A percentile compares a stretch with the other conserved stretches of the same genome.
phyloP scores from a whole-genome alignment of 306 rosid genomes.

The Inga laurina region DNA sequence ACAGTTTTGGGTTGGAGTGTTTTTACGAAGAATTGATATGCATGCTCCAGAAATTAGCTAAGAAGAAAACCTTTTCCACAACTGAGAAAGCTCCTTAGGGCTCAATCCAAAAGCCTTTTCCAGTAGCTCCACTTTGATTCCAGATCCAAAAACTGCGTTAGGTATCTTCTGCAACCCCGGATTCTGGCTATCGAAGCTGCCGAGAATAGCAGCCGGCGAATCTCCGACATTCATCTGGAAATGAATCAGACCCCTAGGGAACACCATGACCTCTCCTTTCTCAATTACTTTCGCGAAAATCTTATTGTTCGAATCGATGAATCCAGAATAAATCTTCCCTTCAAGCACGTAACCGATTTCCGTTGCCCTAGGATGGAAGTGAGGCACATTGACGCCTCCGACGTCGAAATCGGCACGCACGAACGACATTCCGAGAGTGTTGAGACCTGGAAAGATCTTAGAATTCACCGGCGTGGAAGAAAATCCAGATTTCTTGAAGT shows the following conservation, averaged over 20 bases:
- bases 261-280: constrained; percentile 91
- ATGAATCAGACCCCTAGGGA: constrained; percentile 83
- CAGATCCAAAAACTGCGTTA: constrained; percentile 74
- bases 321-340: constrained; percentile 82
- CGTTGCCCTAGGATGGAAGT: constrained; percentile 88
- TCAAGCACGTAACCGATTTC: constrained; percentile 77
- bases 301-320: constrained; percentile 70
- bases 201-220: constrained; percentile 69
- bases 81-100: constrained; percentile 59
- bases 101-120: constrained; percentile 87
- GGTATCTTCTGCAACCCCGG: constrained; percentile 82
- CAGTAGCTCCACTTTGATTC: constrained; percentile 70
- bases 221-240: constrained; percentile 95
- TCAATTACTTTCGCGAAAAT: constrained; percentile 78
- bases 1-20: background rate
- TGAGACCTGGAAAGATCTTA: constrained; percentile 75
- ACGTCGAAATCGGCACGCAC: constrained; percentile 81
- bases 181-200: constrained; percentile 92
- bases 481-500: constrained; percentile 63
- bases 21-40: background rate
- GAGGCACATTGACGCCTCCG: constrained; percentile 84
- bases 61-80: constrained; percentile 61
- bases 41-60: background rate
- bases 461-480: constrained; percentile 65
- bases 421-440: constrained; percentile 86